These are phyloP conservation scores for Fusarium continuum DNA, from an alignment of 2,329 filamentous ascomycete species.

Conservation along the genomic window DNA sequence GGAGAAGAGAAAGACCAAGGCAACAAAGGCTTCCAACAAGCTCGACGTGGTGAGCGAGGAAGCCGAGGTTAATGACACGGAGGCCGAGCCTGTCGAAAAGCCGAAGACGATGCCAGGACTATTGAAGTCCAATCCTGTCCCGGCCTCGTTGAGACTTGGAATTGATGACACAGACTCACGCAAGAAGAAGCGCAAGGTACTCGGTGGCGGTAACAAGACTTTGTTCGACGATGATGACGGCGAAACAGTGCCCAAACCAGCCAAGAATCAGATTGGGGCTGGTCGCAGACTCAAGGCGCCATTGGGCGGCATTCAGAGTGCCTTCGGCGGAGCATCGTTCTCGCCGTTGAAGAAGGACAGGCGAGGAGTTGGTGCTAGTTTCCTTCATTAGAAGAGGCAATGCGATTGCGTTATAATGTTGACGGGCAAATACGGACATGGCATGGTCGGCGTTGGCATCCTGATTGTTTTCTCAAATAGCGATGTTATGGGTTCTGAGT, in stretches of 20 bases:
- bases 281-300: constrained; percentile 48
- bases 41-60: constrained; percentile 55
- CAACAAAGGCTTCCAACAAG: constrained; percentile 29
- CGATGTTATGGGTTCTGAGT: background rate
- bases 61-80: constrained; percentile 43
- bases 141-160: constrained; percentile 9
- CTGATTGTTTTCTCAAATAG: background rate
- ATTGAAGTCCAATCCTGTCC: constrained; percentile 17
- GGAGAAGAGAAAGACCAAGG: constrained; percentile 48
- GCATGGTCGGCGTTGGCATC: constrained; percentile 36
- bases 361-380: constrained; percentile 69
- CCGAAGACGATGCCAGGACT: constrained; percentile 19
- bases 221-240: constrained; percentile 75
- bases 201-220: constrained; percentile 69
- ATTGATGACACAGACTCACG: constrained; percentile 53
- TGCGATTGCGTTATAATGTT: background rate
- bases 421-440: background rate
- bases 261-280: constrained; percentile 47
- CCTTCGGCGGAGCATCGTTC: constrained; percentile 64
- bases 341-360: constrained; percentile 78
- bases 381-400: constrained; percentile 54
- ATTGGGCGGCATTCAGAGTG: constrained; percentile 54
- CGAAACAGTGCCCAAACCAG: constrained; percentile 51
- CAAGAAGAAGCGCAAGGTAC: constrained; percentile 78
- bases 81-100: constrained; percentile 40